A percentile compares a stretch with the other conserved stretches of the same genome.
These are phyloP conservation scores for Salix udensis DNA, from an alignment of 345 rosid species.

Conservation along the genomic window DNA sequence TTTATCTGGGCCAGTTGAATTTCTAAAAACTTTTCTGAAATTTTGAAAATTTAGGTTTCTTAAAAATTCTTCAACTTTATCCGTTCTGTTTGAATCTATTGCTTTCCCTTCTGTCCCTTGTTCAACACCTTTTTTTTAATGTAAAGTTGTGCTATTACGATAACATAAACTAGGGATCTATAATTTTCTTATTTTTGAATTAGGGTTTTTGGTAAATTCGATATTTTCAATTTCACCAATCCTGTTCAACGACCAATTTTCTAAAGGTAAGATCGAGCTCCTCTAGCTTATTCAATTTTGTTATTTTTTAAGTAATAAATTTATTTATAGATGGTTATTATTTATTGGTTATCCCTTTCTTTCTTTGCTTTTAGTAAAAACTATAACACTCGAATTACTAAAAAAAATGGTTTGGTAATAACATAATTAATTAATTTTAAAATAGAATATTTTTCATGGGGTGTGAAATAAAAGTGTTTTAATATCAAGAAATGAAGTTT, in stretches of 20 bases:
- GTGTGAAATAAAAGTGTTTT: neutral
- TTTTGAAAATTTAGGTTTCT: neutral
- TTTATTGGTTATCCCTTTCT: neutral
- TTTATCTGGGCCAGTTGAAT: slow-evolving; percentile 10
- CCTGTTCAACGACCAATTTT: neutral
- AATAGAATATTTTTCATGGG: neutral
- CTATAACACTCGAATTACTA: too few species aligned
- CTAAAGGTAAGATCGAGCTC: slow-evolving; percentile 3
- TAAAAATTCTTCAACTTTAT: neutral
- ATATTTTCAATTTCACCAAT: neutral
- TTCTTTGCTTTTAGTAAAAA: neutral
- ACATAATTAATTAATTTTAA: neutral
- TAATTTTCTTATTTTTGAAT: neutral
- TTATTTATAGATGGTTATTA: neutral
- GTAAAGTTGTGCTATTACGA: neutral
- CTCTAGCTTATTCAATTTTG: neutral
- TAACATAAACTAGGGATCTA: neutral
- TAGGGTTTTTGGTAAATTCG: neutral
- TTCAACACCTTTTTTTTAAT: neutral
- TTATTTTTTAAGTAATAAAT: neutral
- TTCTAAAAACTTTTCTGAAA: neutral
- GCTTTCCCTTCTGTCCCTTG: too few species aligned
- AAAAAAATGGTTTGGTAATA: neutral
- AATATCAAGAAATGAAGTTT: neutral
- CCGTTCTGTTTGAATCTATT: neutral